A percentile compares a stretch with the other conserved stretches of the same genome.
phyloP scores from a whole-genome alignment of 140 eudicot genomes.

The Cichorium intybus region DNA sequence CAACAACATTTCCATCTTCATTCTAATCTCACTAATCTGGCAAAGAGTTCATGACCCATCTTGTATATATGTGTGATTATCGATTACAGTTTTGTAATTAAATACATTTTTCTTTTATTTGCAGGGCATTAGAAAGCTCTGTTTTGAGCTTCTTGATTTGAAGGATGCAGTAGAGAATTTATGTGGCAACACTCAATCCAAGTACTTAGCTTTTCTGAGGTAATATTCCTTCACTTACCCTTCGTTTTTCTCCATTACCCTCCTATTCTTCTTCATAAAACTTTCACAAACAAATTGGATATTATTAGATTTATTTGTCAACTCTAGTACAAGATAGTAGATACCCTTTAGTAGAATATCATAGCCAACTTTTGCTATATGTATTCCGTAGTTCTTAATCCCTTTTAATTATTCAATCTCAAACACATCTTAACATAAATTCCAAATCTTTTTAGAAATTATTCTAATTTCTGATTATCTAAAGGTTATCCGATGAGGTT shows the following conservation, averaged over 20 bases:
- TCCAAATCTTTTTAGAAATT: not conserved
- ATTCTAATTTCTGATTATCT: constrained; percentile 10
- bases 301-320: not conserved
- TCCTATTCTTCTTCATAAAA: too few species aligned
- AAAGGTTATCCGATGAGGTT: constrained; percentile 91
- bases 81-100: constrained; percentile 1
- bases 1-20: not conserved
- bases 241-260: not conserved
- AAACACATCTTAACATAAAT: not conserved
- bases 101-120: not conserved
- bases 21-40: too few species aligned
- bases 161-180: constrained; percentile 95
- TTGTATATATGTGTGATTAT: not conserved
- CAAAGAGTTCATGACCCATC: not conserved
- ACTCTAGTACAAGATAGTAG: not conserved
- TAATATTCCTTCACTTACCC: constrained; percentile 20
- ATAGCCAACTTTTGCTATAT: not conserved
- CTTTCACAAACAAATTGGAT: too few species aligned
- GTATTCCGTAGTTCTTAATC: not conserved
- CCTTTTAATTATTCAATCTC: not conserved
- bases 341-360: not conserved
- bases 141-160: constrained; percentile 94
- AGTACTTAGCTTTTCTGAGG: constrained; percentile 87
- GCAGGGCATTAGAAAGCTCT: constrained; percentile 92
- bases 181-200: constrained; percentile 84